Evolutionary conservation across 2,329 filamentous ascomycete genomes (phyloP).

Genomic region (Colletotrichum cuscutae): DNA sequence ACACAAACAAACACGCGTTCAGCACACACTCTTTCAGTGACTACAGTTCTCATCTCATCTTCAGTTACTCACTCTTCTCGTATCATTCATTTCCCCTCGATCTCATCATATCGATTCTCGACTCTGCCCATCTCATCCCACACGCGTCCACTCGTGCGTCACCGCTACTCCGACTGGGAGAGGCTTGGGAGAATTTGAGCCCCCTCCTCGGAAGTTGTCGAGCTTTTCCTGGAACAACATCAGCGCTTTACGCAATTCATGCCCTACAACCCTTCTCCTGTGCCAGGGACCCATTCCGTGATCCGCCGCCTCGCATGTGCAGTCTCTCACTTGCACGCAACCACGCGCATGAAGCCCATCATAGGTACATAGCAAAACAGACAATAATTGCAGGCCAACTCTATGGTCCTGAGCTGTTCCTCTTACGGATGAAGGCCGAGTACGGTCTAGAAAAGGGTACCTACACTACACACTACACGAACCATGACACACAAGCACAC

Average conservation of each 20-base stretch:
- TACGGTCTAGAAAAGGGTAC: not conserved
- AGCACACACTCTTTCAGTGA: not conserved
- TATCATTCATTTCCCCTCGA: not conserved
- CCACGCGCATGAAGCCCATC: slow-evolving; percentile 7
- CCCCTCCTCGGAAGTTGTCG: not conserved
- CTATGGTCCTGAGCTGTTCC: not conserved
- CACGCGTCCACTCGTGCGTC: slow-evolving; percentile 14
- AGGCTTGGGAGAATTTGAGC: not conserved
- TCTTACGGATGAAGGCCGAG: slow-evolving; percentile 15
- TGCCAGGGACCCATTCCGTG: not conserved
- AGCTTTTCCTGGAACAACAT: slow-evolving; percentile 7
- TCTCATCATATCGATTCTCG: not conserved
- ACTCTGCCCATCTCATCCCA: slow-evolving; percentile 18
- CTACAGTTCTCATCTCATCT: not conserved
- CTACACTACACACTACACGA: not conserved
- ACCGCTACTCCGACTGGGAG: slow-evolving; percentile 16
- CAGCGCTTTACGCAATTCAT: slow-evolving; percentile 1
- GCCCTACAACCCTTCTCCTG: not conserved
- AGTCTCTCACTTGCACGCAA: not conserved
- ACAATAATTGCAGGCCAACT: not conserved
- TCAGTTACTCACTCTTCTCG: not conserved
- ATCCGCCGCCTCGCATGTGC: slow-evolving; percentile 21
- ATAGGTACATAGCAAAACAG: slow-evolving; percentile 12
- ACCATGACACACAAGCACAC: not conserved
- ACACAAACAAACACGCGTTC: not conserved